Base-by-base conservation (phyloP, 768 basidiomycete species). In the Pleurotus pulmonarius region DNA sequence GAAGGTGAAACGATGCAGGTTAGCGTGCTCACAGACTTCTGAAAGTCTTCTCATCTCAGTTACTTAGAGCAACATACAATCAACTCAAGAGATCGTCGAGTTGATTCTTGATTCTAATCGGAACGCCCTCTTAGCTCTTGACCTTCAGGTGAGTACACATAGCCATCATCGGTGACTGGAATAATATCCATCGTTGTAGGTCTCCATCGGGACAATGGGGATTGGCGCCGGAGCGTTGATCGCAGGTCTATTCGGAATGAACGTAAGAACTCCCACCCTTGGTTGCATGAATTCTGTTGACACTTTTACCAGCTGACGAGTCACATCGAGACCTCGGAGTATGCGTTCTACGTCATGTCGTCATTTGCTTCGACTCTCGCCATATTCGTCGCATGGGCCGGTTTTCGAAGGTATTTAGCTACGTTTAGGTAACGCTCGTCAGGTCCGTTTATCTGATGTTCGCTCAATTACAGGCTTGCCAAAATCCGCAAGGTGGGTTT, bases 31-130 rank as follows among this genome's bases (percentile, higher is more conserved):
- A 4, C n/a, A 52, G 44, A 57, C 52, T 38, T 45, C 41, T 45
- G 54, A 13, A 5, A 3, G 5, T 46, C 12, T 34, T 5, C 5
- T 54, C 24, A 39, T 1, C 46, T 44, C 20, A 15, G n/a, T 62
- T 3, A 61, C 37, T 29, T 44, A 93, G 93, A 83, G 80, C 55
- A 98, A 98, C 67, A 92, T 98, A 39, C 90, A 94, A 72, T 94
- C 94, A 11, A 98, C 96, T 0, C 96, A 98, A 75, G 96, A 98
- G 72, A 98, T 98, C 53, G 92, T 96, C 2, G 96, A 98, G 70
- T 80, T 98, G 58, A 94, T 98, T 65, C 79, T 98, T 40, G 96
- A 98, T 69, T 90, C 94, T 47, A 97, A 97, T 73, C 88, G 96
- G 47, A 98, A 98, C 64, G 83, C 90, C 4, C 77, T 98, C 13